phyloP scores from a whole-genome alignment of 164 flowering plant species.

The Aristolochia fimbriata region DNA sequence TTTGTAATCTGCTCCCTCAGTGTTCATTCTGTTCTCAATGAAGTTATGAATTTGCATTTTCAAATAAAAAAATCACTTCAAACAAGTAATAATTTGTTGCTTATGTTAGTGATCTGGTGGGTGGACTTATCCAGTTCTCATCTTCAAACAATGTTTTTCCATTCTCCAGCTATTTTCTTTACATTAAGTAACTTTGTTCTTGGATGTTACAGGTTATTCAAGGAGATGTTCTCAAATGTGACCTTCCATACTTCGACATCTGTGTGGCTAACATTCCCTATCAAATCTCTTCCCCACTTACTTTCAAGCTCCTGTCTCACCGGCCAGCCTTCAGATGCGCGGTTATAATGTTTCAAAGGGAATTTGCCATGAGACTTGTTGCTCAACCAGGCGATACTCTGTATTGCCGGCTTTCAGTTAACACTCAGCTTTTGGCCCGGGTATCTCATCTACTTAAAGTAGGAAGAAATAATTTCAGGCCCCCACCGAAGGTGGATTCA shows the following conservation, averaged over 20 bases:
- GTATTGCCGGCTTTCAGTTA: slow-evolving; percentile 85
- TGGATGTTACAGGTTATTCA: slow-evolving; percentile 56
- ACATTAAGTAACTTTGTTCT: too few relatives aligned
- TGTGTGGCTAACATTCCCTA: slow-evolving; percentile 97
- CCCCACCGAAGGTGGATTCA: slow-evolving; percentile 91
- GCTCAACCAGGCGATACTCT: slow-evolving; percentile 87
- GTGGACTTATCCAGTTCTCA: too few relatives aligned
- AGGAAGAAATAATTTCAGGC: slow-evolving; percentile 86
- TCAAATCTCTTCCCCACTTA: slow-evolving; percentile 90
- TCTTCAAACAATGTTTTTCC: too few relatives aligned
- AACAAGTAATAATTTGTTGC: too few relatives aligned
- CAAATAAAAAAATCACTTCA: too few relatives aligned
- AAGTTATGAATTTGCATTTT: too few relatives aligned
- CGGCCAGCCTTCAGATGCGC: slow-evolving; percentile 77
- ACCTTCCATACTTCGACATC: slow-evolving; percentile 85
- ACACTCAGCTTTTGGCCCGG: slow-evolving; percentile 73
- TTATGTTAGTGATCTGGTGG: too few relatives aligned
- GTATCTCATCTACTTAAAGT: slow-evolving; percentile 86
- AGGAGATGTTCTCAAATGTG: slow-evolving; percentile 88
- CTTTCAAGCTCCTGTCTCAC: slow-evolving; percentile 67
- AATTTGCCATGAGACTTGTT: slow-evolving; percentile 92
- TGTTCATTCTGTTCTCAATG: too few relatives aligned
- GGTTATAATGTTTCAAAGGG: slow-evolving; percentile 87
- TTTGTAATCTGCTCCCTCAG: too few relatives aligned
- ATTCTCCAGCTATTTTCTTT: too few relatives aligned